phyloP scores from a whole-genome alignment of 2,329 filamentous ascomycete species.

The Ophiostoma pallidulum region DNA sequence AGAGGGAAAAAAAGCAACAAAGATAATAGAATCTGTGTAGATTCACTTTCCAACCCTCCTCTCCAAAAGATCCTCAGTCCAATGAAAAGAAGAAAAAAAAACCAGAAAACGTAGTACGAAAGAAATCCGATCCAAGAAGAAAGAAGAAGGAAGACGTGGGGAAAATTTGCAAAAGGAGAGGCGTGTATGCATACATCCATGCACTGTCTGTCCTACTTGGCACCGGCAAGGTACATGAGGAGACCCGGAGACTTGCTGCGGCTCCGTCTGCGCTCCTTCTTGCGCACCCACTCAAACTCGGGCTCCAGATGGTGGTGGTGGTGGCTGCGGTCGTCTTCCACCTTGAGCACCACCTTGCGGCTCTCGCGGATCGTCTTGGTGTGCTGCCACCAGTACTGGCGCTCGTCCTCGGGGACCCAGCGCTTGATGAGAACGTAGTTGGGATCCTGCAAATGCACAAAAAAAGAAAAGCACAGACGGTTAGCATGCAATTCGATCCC shows the following conservation, averaged over 20 bases:
- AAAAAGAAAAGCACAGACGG: neutral
- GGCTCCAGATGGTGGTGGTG: slow-evolving; percentile 30
- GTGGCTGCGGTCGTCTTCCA: slow-evolving; percentile 37
- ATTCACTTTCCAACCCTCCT: neutral
- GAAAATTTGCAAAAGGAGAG: neutral
- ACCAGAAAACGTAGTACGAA: neutral
- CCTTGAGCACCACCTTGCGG: slow-evolving; percentile 35
- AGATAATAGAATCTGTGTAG: neutral
- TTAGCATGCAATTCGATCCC: no score
- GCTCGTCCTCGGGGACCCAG: slow-evolving; percentile 62
- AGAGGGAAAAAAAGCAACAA: neutral
- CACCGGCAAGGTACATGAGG: slow-evolving; percentile 49
- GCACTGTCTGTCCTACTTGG: slow-evolving; percentile 14
- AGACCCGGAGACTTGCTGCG: slow-evolving; percentile 48
- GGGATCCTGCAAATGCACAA: slow-evolving; percentile 39
- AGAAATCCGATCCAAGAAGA: neutral
- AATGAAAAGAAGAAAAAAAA: neutral
- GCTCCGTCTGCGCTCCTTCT: slow-evolving; percentile 47
- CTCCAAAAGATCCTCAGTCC: neutral
- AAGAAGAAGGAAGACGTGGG: neutral
- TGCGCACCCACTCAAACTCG: slow-evolving; percentile 46
- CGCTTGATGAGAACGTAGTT: slow-evolving; percentile 62
- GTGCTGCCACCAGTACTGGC: slow-evolving; percentile 63
- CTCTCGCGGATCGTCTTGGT: slow-evolving; percentile 55
- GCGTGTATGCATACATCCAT: no score